Evolutionary conservation across 805 yeast species (phyloP).

Genomic region (Millerozyma miso): DNA sequence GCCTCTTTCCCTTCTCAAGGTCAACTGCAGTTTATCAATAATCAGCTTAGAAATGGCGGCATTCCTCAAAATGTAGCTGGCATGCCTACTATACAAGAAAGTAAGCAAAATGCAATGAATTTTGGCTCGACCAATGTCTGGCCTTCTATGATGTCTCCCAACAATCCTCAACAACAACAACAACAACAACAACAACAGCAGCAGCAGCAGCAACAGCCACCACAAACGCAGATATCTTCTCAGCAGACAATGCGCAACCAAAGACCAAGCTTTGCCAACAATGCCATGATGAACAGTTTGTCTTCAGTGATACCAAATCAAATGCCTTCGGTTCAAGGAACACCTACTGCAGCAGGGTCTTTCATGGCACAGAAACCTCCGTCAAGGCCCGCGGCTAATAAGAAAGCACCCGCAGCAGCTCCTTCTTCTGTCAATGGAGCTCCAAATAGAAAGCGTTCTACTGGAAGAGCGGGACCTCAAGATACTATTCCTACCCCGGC

Average conservation of each 20-base stretch:
- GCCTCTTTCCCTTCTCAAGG: constrained; percentile 21
- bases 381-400: constrained; percentile 8
- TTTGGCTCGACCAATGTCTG: constrained; percentile 11
- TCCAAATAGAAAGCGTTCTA: constrained; percentile 17
- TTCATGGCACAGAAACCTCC: constrained; percentile 4
- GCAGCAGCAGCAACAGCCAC: constrained; percentile 3
- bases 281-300: constrained; percentile 20
- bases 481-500: constrained; percentile 32
- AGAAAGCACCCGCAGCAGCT: constrained; percentile 7
- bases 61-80: not conserved
- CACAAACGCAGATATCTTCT: too few relatives aligned
- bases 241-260: too few relatives aligned
- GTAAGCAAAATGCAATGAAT: constrained; percentile 6
- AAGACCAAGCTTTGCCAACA: constrained; percentile 14
- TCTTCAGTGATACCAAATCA: constrained; percentile 11
- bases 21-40: constrained; percentile 3
- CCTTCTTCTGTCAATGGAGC: constrained; percentile 5
- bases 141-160: constrained; percentile 10
- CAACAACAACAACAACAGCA: constrained; percentile 9
- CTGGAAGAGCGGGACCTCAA: constrained; percentile 20
- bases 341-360: not conserved
- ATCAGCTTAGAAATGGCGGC: not conserved
- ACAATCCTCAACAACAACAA: not conserved
- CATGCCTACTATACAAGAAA: constrained; percentile 7
- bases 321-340: not conserved